Conservation (phyloP, 768 basidiomycete genomes). For the Mycena crocata region DNA sequence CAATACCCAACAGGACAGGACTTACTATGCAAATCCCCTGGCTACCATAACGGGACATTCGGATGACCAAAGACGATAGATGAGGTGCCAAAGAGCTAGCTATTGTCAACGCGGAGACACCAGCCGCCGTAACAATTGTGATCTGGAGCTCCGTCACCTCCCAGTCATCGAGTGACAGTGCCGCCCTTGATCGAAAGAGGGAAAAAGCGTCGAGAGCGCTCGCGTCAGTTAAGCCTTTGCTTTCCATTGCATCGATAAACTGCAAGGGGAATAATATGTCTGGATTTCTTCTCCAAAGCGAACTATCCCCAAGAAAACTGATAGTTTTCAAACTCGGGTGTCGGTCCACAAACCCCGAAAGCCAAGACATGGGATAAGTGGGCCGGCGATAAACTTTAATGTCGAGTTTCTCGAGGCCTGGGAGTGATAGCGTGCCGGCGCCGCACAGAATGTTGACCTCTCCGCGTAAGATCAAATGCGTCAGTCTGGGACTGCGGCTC, state of each 20-base stretch:
- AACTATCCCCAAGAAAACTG: background rate
- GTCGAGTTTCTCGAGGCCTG: slow-evolving; percentile 6
- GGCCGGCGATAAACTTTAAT: background rate
- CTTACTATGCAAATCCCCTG: background rate
- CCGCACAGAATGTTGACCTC: background rate
- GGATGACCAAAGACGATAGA: background rate
- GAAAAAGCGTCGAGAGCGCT: slow-evolving; percentile 3
- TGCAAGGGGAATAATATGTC: background rate
- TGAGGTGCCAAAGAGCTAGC: background rate
- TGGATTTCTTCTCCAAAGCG: background rate
- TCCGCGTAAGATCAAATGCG: background rate
- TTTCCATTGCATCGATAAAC: background rate
- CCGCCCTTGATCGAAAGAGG: background rate
- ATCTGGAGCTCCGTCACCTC: background rate
- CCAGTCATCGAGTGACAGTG: slow-evolving; percentile 2
- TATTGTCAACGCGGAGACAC: background rate
- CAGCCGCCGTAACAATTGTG: background rate
- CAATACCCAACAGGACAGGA: no score
- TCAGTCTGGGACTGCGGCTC: background rate
- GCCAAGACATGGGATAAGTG: background rate
- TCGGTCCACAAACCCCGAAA: background rate
- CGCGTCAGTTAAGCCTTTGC: background rate
- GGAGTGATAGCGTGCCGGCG: background rate
- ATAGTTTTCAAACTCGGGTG: background rate
- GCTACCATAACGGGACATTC: background rate